These are phyloP conservation scores for Lipomyces kockii DNA, from an alignment of 805 yeast species.

Conservation along the genomic window DNA sequence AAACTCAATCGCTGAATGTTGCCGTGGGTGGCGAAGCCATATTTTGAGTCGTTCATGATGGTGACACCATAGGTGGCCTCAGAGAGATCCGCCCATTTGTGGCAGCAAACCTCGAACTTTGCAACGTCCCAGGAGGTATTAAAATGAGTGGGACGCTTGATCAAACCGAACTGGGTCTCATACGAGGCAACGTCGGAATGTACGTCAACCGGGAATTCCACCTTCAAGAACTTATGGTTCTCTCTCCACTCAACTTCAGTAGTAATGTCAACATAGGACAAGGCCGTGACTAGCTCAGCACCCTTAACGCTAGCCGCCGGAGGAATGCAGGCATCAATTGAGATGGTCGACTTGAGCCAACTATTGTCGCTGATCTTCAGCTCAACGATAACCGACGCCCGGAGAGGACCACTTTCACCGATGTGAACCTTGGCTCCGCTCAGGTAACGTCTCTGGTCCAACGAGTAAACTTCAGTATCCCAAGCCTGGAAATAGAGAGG, in stretches of 20 bases:
- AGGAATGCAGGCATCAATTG: slow-evolving; percentile 59
- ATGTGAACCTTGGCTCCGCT: slow-evolving; percentile 49
- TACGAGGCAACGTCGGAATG: slow-evolving; percentile 77
- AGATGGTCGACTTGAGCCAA: slow-evolving; percentile 66
- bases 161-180: slow-evolving; percentile 93
- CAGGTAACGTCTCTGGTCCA: slow-evolving; percentile 67
- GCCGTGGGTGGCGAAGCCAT: slow-evolving; percentile 95
- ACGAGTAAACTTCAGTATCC: slow-evolving; percentile 93
- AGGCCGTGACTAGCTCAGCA: slow-evolving; percentile 41
- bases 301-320: slow-evolving; percentile 40
- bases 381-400: slow-evolving; percentile 65
- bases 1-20: slow-evolving; percentile 84
- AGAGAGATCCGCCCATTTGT: slow-evolving; percentile 89
- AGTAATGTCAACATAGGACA: slow-evolving; percentile 55
- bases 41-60: slow-evolving; percentile 79
- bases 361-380: slow-evolving; percentile 64
- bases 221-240: slow-evolving; percentile 84
- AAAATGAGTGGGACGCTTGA: slow-evolving; percentile 90
- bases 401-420: slow-evolving; percentile 58
- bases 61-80: slow-evolving; percentile 88
- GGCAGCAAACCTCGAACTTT: slow-evolving; percentile 93
- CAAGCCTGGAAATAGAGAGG: slow-evolving; percentile 94
- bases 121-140: slow-evolving; percentile 97
- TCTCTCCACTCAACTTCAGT: slow-evolving; percentile 85
- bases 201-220: slow-evolving; percentile 90